phyloP scores from a whole-genome alignment of 1,284 basidiomycete genomes.

The Pseudozyma sp. region DNA sequence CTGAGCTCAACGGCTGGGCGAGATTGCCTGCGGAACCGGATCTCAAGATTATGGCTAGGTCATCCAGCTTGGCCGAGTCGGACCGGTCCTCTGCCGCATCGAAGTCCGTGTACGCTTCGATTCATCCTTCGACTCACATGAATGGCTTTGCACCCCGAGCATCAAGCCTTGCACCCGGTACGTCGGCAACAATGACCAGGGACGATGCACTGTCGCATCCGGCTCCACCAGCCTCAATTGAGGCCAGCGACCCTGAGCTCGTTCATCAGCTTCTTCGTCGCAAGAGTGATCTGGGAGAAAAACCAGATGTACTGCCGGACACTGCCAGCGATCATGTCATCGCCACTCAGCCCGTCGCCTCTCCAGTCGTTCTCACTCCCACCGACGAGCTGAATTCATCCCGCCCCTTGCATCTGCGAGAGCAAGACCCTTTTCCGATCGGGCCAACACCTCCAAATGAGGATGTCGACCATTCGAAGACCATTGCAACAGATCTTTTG shows the following conservation, averaged over 20 bases:
- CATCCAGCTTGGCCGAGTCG: constrained; percentile 37
- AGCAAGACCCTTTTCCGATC: constrained; percentile 38
- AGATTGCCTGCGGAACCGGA: constrained; percentile 11
- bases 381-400: constrained; percentile 11
- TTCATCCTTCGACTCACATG: constrained; percentile 19
- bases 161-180: constrained; percentile 22
- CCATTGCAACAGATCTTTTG: background rate
- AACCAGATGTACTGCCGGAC: constrained; percentile 20
- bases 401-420: constrained; percentile 9
- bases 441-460: constrained; percentile 26
- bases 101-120: constrained; percentile 25
- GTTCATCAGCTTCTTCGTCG: constrained; percentile 55
- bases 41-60: constrained; percentile 33
- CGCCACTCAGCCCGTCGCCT: constrained; percentile 22
- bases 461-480: background rate
- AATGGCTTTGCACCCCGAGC: constrained; percentile 28
- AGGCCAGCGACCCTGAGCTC: constrained; percentile 50
- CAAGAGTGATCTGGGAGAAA: constrained; percentile 39
- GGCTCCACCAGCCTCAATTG: constrained; percentile 49
- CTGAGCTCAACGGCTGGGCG: constrained; percentile 6
- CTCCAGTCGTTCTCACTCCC: constrained; percentile 25
- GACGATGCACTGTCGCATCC: constrained; percentile 50
- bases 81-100: constrained; percentile 29
- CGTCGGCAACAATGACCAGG: constrained; percentile 33
- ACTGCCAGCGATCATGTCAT: constrained; percentile 56